phyloP scores from a whole-genome alignment of 2,329 filamentous ascomycete genomes.

The Colletotrichum brevisporum region DNA sequence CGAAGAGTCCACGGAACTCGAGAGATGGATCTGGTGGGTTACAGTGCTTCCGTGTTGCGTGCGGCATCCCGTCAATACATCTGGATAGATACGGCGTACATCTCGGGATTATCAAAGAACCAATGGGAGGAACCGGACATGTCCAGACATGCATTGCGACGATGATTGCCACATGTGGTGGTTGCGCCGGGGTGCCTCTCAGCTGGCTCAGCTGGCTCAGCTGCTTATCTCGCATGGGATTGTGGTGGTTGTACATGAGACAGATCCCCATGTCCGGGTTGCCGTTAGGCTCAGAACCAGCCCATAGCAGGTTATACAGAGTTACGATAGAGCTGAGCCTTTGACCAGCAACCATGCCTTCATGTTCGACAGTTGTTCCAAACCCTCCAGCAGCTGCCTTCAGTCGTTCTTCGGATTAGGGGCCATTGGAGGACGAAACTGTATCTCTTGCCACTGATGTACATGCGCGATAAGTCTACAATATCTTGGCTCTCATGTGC shows the following conservation, averaged over 20 bases:
- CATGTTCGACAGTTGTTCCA: too few species aligned
- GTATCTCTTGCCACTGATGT: not conserved
- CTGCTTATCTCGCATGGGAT: not conserved
- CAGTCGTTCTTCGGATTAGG: too few species aligned
- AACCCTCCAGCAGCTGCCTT: too few species aligned
- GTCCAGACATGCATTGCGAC: not conserved
- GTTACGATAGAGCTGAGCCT: too few species aligned
- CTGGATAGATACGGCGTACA: not conserved
- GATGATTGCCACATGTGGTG: not conserved
- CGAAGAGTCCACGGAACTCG: not conserved
- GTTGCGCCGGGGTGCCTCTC: not conserved
- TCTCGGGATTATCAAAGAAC: not conserved
- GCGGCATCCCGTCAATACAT: not conserved
- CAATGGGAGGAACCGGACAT: not conserved
- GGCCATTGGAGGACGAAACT: too few species aligned
- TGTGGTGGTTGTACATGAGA: not conserved
- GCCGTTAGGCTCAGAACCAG: too few species aligned
- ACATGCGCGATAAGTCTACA: not conserved
- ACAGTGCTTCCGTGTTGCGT: not conserved
- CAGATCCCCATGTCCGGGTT: too few species aligned
- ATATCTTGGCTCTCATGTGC: not conserved
- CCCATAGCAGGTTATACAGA: too few species aligned
- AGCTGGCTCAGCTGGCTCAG: not conserved
- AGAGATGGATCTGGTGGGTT: not conserved
- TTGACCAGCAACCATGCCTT: too few species aligned